Conservation (phyloP, 768 basidiomycete genomes). For the Leucosporidium creatinivorum region DNA sequence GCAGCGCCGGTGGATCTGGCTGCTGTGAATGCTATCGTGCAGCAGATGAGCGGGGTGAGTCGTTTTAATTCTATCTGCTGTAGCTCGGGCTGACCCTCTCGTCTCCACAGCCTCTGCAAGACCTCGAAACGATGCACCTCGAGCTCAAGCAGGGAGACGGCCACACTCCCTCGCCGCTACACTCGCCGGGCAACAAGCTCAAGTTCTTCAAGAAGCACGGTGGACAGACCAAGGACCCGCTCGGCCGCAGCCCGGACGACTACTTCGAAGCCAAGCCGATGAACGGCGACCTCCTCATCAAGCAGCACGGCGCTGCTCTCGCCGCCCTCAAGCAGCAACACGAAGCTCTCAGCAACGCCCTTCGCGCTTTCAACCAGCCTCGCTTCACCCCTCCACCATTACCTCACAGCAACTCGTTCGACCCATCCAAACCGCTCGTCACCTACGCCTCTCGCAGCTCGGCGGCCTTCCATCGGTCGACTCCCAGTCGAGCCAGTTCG, state of each 20-base stretch:
- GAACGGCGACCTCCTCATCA: neutral
- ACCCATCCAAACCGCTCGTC: neutral
- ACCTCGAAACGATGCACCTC: slow-evolving; percentile 19
- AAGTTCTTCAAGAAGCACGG: slow-evolving; percentile 6
- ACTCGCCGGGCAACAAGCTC: neutral
- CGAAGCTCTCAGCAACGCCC: neutral
- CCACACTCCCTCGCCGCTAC: neutral
- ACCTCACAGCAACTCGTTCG: neutral
- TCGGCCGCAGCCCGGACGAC: neutral
- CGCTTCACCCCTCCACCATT: no score
- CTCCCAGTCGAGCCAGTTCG: slow-evolving; percentile 3
- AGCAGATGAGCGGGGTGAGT: slow-evolving; percentile 10
- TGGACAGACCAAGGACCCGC: neutral
- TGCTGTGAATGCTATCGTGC: neutral
- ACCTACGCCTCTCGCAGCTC: slow-evolving; percentile 7
- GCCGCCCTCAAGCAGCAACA: slow-evolving; percentile 1
- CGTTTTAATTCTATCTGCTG: no score
- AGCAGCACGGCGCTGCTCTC: neutral
- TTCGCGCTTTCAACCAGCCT: neutral
- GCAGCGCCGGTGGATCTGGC: no score
- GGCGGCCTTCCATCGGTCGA: neutral
- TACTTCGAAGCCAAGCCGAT: slow-evolving; percentile 3
- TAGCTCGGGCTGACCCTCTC: neutral
- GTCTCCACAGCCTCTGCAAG: slow-evolving; percentile 18
- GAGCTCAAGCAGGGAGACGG: slow-evolving; percentile 6